These are phyloP conservation scores for Phaseolus lunatus DNA, from an alignment of 306 rosid genomes.

Conservation along the genomic window DNA sequence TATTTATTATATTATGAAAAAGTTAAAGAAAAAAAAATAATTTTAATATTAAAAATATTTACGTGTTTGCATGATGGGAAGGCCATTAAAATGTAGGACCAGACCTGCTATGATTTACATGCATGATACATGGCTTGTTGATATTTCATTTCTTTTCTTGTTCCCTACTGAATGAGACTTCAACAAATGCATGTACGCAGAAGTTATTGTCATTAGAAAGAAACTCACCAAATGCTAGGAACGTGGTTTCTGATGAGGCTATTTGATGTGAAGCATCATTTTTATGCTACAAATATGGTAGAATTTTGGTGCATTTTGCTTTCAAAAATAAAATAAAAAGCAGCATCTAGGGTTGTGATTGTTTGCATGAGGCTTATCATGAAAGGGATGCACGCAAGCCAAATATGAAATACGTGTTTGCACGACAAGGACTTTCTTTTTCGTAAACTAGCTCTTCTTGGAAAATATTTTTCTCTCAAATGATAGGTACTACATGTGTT, in stretches of 20 bases:
- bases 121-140: neutral
- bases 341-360: neutral
- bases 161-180: neutral
- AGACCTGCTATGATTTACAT: neutral
- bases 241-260: neutral
- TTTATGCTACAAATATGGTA: neutral
- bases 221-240: neutral
- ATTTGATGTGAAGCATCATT: conserved; percentile 18
- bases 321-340: neutral
- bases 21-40: too few relatives aligned
- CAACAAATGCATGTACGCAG: neutral
- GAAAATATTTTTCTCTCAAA: neutral
- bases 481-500: neutral
- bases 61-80: too few relatives aligned
- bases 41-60: too few relatives aligned
- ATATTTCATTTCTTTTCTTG: neutral
- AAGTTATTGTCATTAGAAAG: neutral
- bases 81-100: too few relatives aligned
- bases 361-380: neutral
- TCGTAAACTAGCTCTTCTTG: neutral
- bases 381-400: neutral
- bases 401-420: neutral
- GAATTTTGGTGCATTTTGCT: conserved; percentile 20
- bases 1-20: too few relatives aligned
- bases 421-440: neutral